Percentiles rank a stretch among this genome's conserved stretches.
These are phyloP conservation scores for Cladosporium sp. DNA, from an alignment of 2,329 filamentous ascomycete genomes.

Conservation along the genomic window DNA sequence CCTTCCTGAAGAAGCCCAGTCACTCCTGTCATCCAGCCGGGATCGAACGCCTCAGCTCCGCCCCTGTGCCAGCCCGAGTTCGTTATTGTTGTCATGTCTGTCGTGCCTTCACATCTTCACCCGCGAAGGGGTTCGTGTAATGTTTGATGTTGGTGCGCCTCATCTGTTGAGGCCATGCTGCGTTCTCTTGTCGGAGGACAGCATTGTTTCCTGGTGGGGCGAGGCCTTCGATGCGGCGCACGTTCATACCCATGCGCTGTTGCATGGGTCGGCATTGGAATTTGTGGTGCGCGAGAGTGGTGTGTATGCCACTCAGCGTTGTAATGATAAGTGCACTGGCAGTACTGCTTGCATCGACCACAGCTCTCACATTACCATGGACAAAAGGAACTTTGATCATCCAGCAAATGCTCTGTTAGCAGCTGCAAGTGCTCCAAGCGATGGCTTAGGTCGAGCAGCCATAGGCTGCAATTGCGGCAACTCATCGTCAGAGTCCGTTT, in stretches of 20 bases:
- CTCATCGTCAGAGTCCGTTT: slow-evolving; percentile 5
- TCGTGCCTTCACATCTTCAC: neutral
- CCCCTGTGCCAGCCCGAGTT: neutral
- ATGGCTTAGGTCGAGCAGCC: neutral
- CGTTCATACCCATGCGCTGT: no score
- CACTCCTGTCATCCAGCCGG: neutral
- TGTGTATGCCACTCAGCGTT: no score
- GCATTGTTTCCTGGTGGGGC: neutral
- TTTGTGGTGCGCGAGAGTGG: no score
- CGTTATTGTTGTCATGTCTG: neutral
- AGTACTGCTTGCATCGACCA: no score
- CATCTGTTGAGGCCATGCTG: no score
- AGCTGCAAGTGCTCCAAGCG: neutral
- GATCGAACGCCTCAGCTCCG: neutral
- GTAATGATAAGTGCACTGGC: no score
- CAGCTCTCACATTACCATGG: no score
- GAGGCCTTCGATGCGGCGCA: neutral
- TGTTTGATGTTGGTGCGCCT: no score
- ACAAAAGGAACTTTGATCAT: neutral
- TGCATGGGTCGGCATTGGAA: no score
- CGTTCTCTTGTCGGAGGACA: neutral
- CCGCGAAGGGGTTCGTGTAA: neutral
- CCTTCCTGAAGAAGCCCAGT: neutral
- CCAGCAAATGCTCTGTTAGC: neutral
- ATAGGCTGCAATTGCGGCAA: neutral